Evolutionary conservation across 2,329 filamentous ascomycete species (phyloP), one percentile per base, ranked within the genome.

Genomic region (Ophiostoma novo-ulmi): DNA sequence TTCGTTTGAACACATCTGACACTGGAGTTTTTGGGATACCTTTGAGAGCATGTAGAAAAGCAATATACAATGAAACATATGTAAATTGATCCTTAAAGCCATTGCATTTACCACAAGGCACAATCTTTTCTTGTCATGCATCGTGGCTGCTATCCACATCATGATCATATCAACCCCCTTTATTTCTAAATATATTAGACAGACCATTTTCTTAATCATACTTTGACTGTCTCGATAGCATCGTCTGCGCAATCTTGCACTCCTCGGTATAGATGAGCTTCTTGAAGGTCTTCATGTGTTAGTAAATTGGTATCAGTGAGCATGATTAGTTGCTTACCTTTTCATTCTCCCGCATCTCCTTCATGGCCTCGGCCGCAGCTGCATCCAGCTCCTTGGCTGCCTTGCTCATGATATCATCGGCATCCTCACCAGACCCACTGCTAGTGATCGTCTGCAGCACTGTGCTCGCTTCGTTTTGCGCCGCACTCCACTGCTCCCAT

Each of bases 401-500:
- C 10, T 73, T 68, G 1, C 55, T 48, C 1, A 74, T 35, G 22
- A 74, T 74, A 4, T 70, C 41, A 31, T 48, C 67, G 36, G 17
- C 1, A 35, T 48, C 7, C 31, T n/a, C 20, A 5, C n/a, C 5
- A 5, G 52, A 14, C n/a, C 7, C 36, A 20, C 4, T 41, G 5
- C 63, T 35, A 11, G 14, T 44, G 5, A 5, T 69, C 52, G 3
- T 38, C 61, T 38, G 61, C 10, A 74, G 41, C 2, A 76, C 75
- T 72, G 80, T 78, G 22, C 80, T 76, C 1, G 78, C 76, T 13
- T 80, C 79, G 2, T 83, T 81, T n/a, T 82, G 82, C 10, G 81
- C 80, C 26, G 73, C 71, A 38, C 70, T 82, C 80, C 71, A 83
- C 76, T 75, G 72, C 5, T 70, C 38, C 75, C 74, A 76, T 5